Conservation (phyloP, 148 eudicot species). For the Camellia japonica region DNA sequence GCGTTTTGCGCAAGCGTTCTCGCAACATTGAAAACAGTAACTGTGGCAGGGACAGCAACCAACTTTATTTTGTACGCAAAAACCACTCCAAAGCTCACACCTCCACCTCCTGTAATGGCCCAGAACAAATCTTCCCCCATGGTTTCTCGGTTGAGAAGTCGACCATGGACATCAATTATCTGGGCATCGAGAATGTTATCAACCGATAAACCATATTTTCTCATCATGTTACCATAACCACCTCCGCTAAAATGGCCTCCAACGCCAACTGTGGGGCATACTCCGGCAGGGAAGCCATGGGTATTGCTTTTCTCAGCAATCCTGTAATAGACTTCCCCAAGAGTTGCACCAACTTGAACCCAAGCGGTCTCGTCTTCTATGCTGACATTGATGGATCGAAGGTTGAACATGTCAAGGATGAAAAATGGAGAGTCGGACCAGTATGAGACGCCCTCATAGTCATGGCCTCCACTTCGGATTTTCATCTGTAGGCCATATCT, state of each 20-base stretch:
- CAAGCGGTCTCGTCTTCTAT: constrained; percentile 28
- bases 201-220: constrained; percentile 31
- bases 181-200: constrained; percentile 29
- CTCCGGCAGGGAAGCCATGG: constrained; percentile 34
- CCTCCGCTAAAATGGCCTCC: constrained; percentile 41
- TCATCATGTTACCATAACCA: constrained; percentile 37
- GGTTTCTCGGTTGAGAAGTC: background rate
- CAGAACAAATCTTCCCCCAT: constrained; percentile 3
- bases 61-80: background rate
- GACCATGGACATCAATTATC: background rate
- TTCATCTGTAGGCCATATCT: constrained; percentile 1
- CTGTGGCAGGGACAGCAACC: background rate
- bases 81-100: background rate
- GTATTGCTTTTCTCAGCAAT: constrained; percentile 26
- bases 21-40: background rate
- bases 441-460: constrained; percentile 20
- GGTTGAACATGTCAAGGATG: constrained; percentile 32
- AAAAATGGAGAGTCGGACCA: constrained; percentile 22
- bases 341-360: constrained; percentile 35
- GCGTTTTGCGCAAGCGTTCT: background rate
- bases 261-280: constrained; percentile 36
- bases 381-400: constrained; percentile 25
- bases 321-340: constrained; percentile 35
- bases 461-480: constrained; percentile 25
- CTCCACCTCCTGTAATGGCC: background rate